These are phyloP conservation scores for Megacollybia marginata DNA, from an alignment of 768 basidiomycete species.

Conservation along the genomic window DNA sequence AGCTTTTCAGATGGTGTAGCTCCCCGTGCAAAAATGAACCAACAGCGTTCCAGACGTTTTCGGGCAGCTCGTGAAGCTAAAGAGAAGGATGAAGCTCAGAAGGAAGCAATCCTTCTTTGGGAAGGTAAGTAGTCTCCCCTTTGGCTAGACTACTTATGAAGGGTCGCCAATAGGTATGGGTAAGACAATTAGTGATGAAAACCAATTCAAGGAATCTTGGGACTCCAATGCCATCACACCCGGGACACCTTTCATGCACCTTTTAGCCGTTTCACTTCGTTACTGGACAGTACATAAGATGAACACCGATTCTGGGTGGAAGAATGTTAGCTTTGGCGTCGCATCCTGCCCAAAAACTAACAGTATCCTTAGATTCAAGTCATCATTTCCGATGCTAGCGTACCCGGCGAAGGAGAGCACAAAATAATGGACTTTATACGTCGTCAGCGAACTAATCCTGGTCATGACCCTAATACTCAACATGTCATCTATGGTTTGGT, in stretches of 20 bases:
- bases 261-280: slow-evolving; percentile 79
- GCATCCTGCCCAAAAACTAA: no score
- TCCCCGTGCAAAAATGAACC: slow-evolving; percentile 99
- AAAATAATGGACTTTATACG: slow-evolving; percentile 99
- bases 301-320: slow-evolving; percentile 95
- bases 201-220: slow-evolving; percentile 83
- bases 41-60: slow-evolving; percentile 95
- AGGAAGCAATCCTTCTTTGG: slow-evolving; percentile 78
- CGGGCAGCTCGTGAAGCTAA: slow-evolving; percentile 91
- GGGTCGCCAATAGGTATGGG: slow-evolving; percentile 69
- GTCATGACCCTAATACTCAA: slow-evolving; percentile 90
- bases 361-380: slow-evolving; percentile 66
- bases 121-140: slow-evolving; percentile 47
- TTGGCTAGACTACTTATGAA: no score
- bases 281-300: slow-evolving; percentile 97
- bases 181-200: slow-evolving; percentile 73
- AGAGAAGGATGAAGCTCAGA: slow-evolving; percentile 84
- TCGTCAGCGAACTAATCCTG: slow-evolving; percentile 76
- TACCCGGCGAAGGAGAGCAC: slow-evolving; percentile 98
- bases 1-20: slow-evolving; percentile 78
- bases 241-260: slow-evolving; percentile 96
- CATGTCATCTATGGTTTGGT: slow-evolving; percentile 98
- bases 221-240: slow-evolving; percentile 99
- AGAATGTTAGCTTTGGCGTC: slow-evolving; percentile 46
- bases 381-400: slow-evolving; percentile 93